Conservation (phyloP, 331 rosid species). For the Quercus phellos region DNA sequence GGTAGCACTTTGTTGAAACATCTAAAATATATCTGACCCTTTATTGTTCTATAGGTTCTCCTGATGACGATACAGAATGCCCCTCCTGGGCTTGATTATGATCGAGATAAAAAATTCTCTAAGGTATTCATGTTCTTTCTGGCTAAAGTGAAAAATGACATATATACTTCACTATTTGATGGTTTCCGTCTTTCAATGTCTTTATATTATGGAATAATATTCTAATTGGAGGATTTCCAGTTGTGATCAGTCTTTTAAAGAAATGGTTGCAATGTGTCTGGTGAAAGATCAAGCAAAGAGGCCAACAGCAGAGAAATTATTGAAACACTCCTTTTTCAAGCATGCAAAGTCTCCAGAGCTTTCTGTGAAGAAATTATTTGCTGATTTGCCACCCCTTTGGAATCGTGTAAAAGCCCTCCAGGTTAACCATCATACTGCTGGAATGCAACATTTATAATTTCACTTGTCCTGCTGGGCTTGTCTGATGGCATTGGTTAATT, state of each 20-base stretch:
- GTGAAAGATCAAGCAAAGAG: conserved; percentile 98
- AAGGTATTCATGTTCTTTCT: conserved; percentile 92
- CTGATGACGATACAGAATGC: conserved; percentile 99
- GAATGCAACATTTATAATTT: conserved; percentile 12
- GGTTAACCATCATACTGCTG: conserved; percentile 44
- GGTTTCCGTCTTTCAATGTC: conserved; percentile 2
- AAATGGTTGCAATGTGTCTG: conserved; percentile 99
- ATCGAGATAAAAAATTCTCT: conserved; percentile 91
- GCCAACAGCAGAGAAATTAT: conserved; percentile 84
- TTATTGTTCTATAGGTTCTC: conserved; percentile 60
- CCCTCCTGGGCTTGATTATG: conserved; percentile 99
- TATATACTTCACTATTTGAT: background rate
- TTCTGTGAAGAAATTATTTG: conserved; percentile 80
- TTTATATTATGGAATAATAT: conserved; percentile 36
- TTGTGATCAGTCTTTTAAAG: conserved; percentile 99
- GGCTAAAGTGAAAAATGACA: conserved; percentile 10
- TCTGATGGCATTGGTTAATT: conserved; percentile 21
- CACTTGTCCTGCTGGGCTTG: conserved; percentile 12
- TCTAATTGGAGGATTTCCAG: conserved; percentile 96
- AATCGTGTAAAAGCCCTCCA: conserved; percentile 92
- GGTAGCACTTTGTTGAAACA: background rate
- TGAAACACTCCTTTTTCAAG: conserved; percentile 89
- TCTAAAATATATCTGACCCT: conserved; percentile 1
- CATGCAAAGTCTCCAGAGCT: conserved; percentile 81
- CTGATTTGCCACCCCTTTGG: conserved; percentile 90